Conservation (phyloP, 2,329 filamentous ascomycete species). For the Botrytis tulipae region DNA sequence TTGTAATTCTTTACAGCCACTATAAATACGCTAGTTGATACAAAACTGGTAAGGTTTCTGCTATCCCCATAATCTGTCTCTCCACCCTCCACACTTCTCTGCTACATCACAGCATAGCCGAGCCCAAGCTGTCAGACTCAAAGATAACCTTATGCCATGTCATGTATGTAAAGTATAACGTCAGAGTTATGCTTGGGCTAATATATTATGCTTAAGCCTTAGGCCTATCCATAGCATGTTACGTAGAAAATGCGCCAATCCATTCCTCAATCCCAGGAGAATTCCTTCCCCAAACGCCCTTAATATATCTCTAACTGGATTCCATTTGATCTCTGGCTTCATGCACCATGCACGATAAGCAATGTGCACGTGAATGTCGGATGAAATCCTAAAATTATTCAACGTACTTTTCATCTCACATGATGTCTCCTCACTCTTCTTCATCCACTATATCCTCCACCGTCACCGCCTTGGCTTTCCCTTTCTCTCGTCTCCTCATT, state of each 20-base stretch:
- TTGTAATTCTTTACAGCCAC: not conserved
- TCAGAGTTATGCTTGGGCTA: not conserved
- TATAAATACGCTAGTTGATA: not conserved
- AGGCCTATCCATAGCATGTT: slow-evolving; percentile 1
- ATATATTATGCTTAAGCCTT: slow-evolving; percentile 4
- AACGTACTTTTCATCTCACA: slow-evolving; percentile 8
- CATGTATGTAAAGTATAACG: slow-evolving; percentile 1
- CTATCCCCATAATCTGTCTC: not conserved
- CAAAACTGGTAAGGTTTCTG: not conserved
- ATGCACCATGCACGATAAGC: slow-evolving; percentile 13
- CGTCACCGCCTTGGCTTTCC: slow-evolving; percentile 48
- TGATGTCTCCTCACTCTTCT: slow-evolving; percentile 29
- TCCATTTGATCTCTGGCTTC: not conserved
- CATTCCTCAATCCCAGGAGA: not conserved
- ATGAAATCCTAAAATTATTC: not conserved
- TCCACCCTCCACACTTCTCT: not conserved
- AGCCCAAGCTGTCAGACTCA: not conserved
- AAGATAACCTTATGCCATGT: not conserved
- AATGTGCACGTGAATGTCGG: not conserved
- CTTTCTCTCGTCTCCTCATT: slow-evolving; percentile 38
- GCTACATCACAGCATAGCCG: not conserved
- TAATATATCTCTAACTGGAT: slow-evolving; percentile 6
- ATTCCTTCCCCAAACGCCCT: slow-evolving; percentile 8
- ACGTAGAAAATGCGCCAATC: slow-evolving; percentile 9
- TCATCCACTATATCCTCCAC: slow-evolving; percentile 48